Conservation (phyloP, 192 early-diverging fungal genomes). For the Geranomyces variabilis region DNA sequence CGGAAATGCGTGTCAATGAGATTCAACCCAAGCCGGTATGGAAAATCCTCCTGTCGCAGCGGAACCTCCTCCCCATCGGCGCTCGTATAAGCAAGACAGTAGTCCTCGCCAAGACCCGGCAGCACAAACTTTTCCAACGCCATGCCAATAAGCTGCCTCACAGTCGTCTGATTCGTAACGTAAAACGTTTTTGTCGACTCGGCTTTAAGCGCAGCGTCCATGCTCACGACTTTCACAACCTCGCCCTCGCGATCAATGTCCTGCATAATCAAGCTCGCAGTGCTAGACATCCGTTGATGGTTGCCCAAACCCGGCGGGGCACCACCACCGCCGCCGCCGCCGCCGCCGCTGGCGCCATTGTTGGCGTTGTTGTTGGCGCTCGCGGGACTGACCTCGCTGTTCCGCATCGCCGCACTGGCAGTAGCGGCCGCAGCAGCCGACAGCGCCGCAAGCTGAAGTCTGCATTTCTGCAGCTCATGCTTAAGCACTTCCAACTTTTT, state of each 20-base stretch:
- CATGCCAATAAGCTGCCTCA: slow-evolving; percentile 33
- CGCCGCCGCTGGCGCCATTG: not conserved
- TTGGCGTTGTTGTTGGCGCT: not conserved
- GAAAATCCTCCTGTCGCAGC: slow-evolving; percentile 36
- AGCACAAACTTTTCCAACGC: slow-evolving; percentile 43
- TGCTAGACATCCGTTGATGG: slow-evolving; percentile 20
- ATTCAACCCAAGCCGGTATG: slow-evolving; percentile 20
- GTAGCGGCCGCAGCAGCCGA: slow-evolving; percentile 27
- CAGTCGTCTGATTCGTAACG: slow-evolving; percentile 36
- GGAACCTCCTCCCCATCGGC: slow-evolving; percentile 40
- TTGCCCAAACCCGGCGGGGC: too few species aligned
- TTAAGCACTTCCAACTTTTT: slow-evolving; percentile 51
- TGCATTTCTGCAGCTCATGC: slow-evolving; percentile 52
- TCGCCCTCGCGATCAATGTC: slow-evolving; percentile 30
- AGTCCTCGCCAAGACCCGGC: slow-evolving; percentile 41
- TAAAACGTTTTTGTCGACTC: slow-evolving; percentile 45
- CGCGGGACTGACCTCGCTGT: not conserved
- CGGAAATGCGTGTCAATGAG: slow-evolving; percentile 31
- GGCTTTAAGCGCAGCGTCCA: slow-evolving; percentile 40
- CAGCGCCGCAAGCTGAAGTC: slow-evolving; percentile 45
- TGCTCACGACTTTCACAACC: slow-evolving; percentile 39
- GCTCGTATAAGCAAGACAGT: slow-evolving; percentile 31
- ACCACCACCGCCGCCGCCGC: too few species aligned
- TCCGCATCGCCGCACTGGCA: slow-evolving; percentile 14
- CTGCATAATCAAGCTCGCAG: slow-evolving; percentile 1